These are phyloP conservation scores for Pharus latifolius DNA, from an alignment of 176 grass and related monocot genomes.

Conservation along the genomic window DNA sequence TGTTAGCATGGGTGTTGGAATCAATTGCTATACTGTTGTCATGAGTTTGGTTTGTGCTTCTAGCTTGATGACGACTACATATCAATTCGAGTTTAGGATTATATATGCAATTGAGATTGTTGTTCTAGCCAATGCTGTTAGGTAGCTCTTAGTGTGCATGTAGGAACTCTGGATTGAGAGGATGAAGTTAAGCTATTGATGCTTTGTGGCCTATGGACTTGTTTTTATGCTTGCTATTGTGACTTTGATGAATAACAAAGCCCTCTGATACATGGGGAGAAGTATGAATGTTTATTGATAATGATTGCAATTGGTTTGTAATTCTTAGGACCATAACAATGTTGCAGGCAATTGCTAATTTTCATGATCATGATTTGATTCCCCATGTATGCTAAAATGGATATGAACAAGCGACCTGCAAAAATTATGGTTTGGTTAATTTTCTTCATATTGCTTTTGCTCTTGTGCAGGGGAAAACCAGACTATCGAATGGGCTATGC, in stretches of 20 bases:
- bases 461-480: conserved; percentile 87
- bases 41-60: background rate
- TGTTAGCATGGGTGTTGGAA: conserved; percentile 1
- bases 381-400: background rate
- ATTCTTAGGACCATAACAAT: background rate
- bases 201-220: background rate
- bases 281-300: background rate
- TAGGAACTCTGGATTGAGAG: background rate
- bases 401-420: background rate
- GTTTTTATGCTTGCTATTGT: background rate
- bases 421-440: background rate
- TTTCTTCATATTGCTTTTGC: conserved; percentile 4
- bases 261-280: background rate
- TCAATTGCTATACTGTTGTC: background rate
- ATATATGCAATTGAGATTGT: background rate
- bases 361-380: background rate
- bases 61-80: background rate
- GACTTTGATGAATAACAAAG: background rate
- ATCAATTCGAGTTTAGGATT: background rate
- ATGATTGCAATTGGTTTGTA: background rate
- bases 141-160: background rate
- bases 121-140: background rate
- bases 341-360: background rate
- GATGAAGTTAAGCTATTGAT: background rate
- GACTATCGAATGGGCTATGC: conserved; percentile 99